Conservation (phyloP, 768 basidiomycete genomes). For the Leccinum truebloodii region DNA sequence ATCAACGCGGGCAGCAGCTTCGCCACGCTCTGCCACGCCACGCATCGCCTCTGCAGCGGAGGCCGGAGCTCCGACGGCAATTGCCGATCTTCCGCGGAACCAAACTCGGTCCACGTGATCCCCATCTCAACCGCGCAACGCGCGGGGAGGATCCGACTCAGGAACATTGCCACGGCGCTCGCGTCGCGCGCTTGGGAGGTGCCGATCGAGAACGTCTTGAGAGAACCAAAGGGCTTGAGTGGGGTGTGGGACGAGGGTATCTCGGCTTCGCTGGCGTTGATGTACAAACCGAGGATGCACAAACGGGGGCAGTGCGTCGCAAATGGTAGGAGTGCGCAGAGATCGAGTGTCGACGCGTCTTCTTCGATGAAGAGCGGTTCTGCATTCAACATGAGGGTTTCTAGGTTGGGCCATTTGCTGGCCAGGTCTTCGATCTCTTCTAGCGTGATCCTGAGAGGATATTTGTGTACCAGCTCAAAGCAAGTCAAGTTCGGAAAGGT, state of each 20-base stretch:
- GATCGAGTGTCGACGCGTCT: constrained; percentile 31
- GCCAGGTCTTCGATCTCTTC: constrained; percentile 50
- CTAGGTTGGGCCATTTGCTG: constrained; percentile 44
- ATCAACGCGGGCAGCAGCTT: constrained; percentile 46
- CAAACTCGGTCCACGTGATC: constrained; percentile 45
- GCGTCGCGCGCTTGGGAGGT: constrained; percentile 47
- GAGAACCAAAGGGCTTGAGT: constrained; percentile 22
- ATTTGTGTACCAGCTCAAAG: constrained; percentile 38
- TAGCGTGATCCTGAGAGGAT: constrained; percentile 35
- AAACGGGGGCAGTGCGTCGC: constrained; percentile 41
- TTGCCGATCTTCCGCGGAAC: constrained; percentile 11
- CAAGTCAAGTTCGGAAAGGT: constrained; percentile 27
- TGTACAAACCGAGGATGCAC: constrained; percentile 37
- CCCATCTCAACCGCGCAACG: constrained; percentile 45
- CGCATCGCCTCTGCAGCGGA: constrained; percentile 27
- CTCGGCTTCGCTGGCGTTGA: constrained; percentile 34
- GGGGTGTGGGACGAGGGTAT: constrained; percentile 8
- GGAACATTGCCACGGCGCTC: constrained; percentile 49
- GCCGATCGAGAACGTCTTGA: constrained; percentile 44
- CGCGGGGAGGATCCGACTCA: constrained; percentile 52
- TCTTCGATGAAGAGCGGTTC: constrained; percentile 41
- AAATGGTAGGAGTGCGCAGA: constrained; percentile 42
- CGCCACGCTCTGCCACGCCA: constrained; percentile 44
- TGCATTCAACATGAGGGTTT: constrained; percentile 45
- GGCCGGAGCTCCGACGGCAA: constrained; percentile 8